Evolutionary conservation across 2,329 filamentous ascomycete genomes (phyloP).

Genomic region (Metarhizium anisopliae): DNA sequence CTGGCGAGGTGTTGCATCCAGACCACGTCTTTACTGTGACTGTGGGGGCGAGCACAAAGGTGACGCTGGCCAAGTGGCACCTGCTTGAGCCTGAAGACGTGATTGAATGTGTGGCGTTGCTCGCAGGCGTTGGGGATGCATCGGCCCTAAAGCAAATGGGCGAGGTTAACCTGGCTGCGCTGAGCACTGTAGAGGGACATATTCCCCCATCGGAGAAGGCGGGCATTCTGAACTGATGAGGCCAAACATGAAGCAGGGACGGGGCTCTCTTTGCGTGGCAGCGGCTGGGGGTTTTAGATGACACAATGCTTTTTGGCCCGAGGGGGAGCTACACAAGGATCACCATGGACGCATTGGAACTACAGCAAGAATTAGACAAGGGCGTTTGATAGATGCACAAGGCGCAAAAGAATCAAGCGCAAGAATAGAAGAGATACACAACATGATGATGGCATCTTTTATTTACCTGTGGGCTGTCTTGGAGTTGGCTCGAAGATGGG

Average conservation of each 20-base stretch:
- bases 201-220: conserved; percentile 23
- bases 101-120: conserved; percentile 55
- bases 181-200: conserved; percentile 44
- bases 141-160: conserved; percentile 30
- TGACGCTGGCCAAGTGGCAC: conserved; percentile 85
- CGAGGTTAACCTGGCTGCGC: conserved; percentile 47
- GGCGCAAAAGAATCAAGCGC: background rate
- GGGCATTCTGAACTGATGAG: background rate
- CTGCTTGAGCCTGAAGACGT: conserved; percentile 83
- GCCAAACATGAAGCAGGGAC: background rate
- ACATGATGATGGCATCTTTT: too few species aligned
- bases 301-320: background rate
- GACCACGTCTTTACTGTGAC: conserved; percentile 83
- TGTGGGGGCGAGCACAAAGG: conserved; percentile 84
- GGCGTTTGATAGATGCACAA: background rate
- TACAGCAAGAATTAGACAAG: background rate
- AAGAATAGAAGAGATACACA: background rate
- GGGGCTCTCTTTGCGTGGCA: background rate
- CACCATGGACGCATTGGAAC: background rate
- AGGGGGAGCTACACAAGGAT: background rate
- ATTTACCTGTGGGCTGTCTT: too few species aligned
- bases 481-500: too few species aligned
- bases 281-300: background rate
- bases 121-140: conserved; percentile 37
- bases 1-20: conserved; percentile 40